phyloP scores from a whole-genome alignment of 2,329 filamentous ascomycete species.

The Penicillium frequentans region DNA sequence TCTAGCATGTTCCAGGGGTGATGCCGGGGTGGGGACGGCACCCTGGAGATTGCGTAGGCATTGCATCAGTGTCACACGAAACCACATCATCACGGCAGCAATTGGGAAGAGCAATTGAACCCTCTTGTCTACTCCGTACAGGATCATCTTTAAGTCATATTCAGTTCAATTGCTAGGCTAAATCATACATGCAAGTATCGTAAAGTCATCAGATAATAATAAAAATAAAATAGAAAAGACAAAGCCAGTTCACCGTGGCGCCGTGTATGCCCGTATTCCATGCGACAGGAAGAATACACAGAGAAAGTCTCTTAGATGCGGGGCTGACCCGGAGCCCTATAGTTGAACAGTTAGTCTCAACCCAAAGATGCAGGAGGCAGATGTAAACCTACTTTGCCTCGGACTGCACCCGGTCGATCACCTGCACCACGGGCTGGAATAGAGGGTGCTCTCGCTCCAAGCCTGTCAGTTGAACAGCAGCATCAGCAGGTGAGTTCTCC shows the following conservation, averaged over 20 bases:
- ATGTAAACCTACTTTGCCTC: slow-evolving; percentile 38
- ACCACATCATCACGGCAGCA: not conserved
- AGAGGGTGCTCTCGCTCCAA: slow-evolving; percentile 75
- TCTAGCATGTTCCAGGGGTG: not conserved
- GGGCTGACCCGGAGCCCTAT: slow-evolving; percentile 29
- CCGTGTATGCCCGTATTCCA: slow-evolving; percentile 35
- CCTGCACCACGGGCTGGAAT: slow-evolving; percentile 70
- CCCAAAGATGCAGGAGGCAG: not conserved
- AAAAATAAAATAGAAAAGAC: slow-evolving; percentile 4
- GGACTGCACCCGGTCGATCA: slow-evolving; percentile 79
- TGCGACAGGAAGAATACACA: slow-evolving; percentile 23
- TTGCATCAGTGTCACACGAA: not conserved
- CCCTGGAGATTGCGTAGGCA: not conserved
- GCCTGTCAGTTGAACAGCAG: slow-evolving; percentile 78
- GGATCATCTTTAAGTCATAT: not conserved
- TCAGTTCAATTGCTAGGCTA: slow-evolving; percentile 6
- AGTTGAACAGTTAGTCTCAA: slow-evolving; percentile 15
- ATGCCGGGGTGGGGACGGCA: not conserved
- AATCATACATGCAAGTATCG: slow-evolving; percentile 13
- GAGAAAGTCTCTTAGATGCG: slow-evolving; percentile 22
- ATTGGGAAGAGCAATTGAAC: not conserved
- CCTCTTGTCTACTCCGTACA: not conserved
- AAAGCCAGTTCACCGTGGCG: slow-evolving; percentile 26
- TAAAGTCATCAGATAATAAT: slow-evolving; percentile 10
- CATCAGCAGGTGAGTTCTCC: slow-evolving; percentile 68